Conservation (phyloP, 306 rosid species). For the Senna siamea region DNA sequence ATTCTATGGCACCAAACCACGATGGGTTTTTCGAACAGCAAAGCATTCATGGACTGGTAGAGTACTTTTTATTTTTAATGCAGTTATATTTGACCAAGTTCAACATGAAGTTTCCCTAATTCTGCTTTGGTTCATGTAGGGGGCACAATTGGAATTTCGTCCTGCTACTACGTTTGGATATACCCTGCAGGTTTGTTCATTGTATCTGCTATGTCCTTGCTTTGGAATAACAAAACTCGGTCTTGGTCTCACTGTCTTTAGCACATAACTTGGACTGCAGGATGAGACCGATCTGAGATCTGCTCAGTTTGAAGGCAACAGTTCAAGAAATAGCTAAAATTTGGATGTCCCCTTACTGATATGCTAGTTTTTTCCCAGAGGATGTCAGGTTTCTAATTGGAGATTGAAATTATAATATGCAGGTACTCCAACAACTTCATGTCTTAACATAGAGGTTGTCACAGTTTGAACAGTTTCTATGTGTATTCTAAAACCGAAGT, state of each 20-base stretch:
- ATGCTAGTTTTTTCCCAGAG: conserved; percentile 25
- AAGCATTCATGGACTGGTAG: conserved; percentile 82
- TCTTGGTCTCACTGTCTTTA: conserved; percentile 37
- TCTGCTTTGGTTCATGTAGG: conserved; percentile 53
- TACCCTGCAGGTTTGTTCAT: conserved; percentile 72
- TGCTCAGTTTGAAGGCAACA: conserved; percentile 67
- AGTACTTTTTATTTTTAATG: conserved; percentile 14
- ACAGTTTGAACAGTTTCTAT: neutral
- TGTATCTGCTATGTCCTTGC: conserved; percentile 13
- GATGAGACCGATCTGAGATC: conserved; percentile 70
- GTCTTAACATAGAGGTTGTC: neutral
- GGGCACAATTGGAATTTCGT: conserved; percentile 76
- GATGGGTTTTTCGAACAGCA: conserved; percentile 77
- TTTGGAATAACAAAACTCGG: conserved; percentile 28
- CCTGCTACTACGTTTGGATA: conserved; percentile 67
- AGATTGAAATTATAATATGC: conserved; percentile 29
- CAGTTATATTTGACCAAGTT: neutral
- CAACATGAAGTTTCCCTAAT: conserved; percentile 30
- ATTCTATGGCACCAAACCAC: conserved; percentile 70
- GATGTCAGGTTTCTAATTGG: conserved; percentile 15
- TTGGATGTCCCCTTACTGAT: conserved; percentile 21
- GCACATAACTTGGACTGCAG: conserved; percentile 50
- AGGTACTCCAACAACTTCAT: conserved; percentile 27
- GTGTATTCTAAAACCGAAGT: neutral
- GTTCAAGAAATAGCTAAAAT: conserved; percentile 67